Evolutionary conservation across 306 rosid genomes (phyloP), one percentile per base, ranked within the genome.

Genomic region (Canavalia gladiata): DNA sequence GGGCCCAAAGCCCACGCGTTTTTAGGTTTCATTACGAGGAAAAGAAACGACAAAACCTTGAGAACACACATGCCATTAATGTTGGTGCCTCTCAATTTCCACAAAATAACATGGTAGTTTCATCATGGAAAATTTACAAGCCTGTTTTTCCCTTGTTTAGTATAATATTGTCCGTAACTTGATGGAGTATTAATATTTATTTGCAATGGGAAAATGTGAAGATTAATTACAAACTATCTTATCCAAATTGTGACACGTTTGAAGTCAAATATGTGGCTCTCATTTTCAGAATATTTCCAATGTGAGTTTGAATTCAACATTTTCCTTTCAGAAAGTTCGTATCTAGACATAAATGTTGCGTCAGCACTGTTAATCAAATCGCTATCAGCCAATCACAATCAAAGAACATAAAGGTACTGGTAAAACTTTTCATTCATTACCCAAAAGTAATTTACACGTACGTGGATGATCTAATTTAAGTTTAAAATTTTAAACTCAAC

Each of bases 101-200:
- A 34, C 62, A 49, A 39, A 73, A 55, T 52, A 41, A 50, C 86
- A 6, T 1, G 42, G 89, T 8, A 83, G 6, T 75, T 88, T 85
- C 88, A 31, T 52, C 57, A 28, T 45, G 80, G 88, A 85, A 85
- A 60, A 3, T 59, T 79, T 80, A 65, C 29, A 59, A 0, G 2
- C 42, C 7, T n/a, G 6, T 56, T 29, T n/a, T 56, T 5, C 3
- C 18, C 51, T 7, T 6, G 2, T 8, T 25, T 56, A 29, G 37
- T 10, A 0, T 2, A 8, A 10, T 28, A 11, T 30, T 3, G 0
- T 4, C 6, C 52, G 74, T 64, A 18, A 18, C 25, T 0, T 5
- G 59, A 51, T 33, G 4, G n/a, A 30, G 35, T 39, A 0, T 5
- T 34, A 62, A 0, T 5, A 3, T 1, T 49, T 10, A 11, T 49